Percentiles rank a stretch among this genome's conserved stretches.
Conservation (phyloP, 2,329 filamentous ascomycete genomes). For the Diaporthe destruens region DNA sequence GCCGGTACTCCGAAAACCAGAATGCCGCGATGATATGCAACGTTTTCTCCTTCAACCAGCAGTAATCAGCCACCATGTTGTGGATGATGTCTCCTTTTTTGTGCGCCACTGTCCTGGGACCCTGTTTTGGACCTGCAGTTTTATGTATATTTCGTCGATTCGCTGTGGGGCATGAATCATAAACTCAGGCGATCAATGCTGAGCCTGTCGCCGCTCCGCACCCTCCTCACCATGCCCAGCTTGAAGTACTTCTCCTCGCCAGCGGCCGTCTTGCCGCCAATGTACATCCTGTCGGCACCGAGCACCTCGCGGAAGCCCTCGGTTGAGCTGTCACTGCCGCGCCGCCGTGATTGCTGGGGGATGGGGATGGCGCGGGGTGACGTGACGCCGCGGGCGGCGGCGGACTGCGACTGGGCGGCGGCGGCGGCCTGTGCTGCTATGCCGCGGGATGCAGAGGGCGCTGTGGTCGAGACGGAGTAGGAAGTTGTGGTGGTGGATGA, state of each 20-base stretch:
- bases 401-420: slow-evolving; percentile 43
- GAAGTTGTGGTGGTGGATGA: slow-evolving; percentile 44
- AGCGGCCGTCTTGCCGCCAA: slow-evolving; percentile 79
- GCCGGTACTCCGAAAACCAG: slow-evolving; percentile 17
- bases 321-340: slow-evolving; percentile 80
- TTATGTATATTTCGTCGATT: background rate
- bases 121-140: background rate
- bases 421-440: slow-evolving; percentile 50
- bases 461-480: slow-evolving; percentile 45
- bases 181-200: slow-evolving; percentile 82
- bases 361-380: slow-evolving; percentile 54
- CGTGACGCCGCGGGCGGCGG: slow-evolving; percentile 30
- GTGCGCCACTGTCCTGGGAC: background rate
- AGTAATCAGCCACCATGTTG: background rate
- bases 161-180: slow-evolving; percentile 55
- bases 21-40: slow-evolving; percentile 32
- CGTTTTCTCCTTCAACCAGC: background rate
- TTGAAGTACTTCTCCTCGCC: slow-evolving; percentile 89
- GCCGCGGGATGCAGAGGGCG: slow-evolving; percentile 46
- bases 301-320: slow-evolving; percentile 81
- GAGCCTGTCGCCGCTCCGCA: slow-evolving; percentile 79
- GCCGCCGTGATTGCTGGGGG: slow-evolving; percentile 58
- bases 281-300: slow-evolving; percentile 84
- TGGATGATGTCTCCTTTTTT: background rate
- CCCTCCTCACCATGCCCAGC: slow-evolving; percentile 79